Percentiles rank a stretch among this genome's conserved stretches.
These are phyloP conservation scores for Rhytidhysteron rufulum DNA, from an alignment of 2,329 filamentous ascomycete species.

Conservation along the genomic window DNA sequence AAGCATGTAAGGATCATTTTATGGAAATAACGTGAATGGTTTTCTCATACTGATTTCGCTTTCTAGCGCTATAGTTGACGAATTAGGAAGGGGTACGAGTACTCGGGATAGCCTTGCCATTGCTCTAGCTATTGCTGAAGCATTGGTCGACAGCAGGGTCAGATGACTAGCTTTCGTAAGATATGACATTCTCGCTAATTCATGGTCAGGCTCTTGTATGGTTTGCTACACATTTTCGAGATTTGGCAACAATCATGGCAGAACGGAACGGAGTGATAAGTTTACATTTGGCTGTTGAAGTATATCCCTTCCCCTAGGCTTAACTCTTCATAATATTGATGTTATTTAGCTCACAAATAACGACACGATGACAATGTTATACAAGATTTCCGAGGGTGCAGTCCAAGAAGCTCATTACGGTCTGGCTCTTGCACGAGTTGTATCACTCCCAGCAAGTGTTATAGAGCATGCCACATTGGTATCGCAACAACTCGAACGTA, in stretches of 20 bases:
- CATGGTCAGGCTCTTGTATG: conserved; percentile 64
- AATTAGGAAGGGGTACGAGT: conserved; percentile 87
- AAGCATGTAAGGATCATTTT: conserved; percentile 50
- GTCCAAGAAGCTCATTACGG: conserved; percentile 75
- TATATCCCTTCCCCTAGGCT: no score
- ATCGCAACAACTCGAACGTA: conserved; percentile 57
- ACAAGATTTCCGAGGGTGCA: conserved; percentile 71
- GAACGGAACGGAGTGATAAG: conserved; percentile 77
- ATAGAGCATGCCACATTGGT: conserved; percentile 66
- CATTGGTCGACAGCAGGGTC: conserved; percentile 66
- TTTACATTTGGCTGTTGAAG: conserved; percentile 73
- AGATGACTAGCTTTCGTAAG: conserved; percentile 5
- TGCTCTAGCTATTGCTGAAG: conserved; percentile 84
- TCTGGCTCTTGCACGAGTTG: conserved; percentile 70
- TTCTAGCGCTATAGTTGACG: conserved; percentile 70
- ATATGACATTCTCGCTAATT: conserved; percentile 3
- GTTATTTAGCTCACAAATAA: conserved; percentile 39
- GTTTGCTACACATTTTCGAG: conserved; percentile 91
- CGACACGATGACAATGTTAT: conserved; percentile 78
- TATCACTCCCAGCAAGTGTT: conserved; percentile 67
- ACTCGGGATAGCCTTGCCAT: conserved; percentile 85
- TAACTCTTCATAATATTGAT: neutral
- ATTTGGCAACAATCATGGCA: conserved; percentile 71
- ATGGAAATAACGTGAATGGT: conserved; percentile 1
- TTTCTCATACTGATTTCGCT: conserved; percentile 3